These are phyloP conservation scores for Lepidium sativum DNA, from an alignment of 345 rosid genomes.

Conservation along the genomic window DNA sequence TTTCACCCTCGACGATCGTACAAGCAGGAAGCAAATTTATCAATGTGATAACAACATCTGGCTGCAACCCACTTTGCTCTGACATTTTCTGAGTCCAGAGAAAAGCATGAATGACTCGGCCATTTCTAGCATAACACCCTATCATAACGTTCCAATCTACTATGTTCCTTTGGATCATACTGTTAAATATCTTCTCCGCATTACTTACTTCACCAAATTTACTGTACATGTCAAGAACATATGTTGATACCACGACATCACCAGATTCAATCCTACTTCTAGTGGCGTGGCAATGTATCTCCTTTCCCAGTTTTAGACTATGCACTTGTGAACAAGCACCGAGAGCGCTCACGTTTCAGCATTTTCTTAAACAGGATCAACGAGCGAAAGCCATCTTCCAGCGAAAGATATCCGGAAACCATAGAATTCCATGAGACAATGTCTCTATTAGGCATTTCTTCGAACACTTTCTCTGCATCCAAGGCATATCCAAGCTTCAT, in stretches of 20 bases:
- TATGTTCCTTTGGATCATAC: constrained; percentile 33
- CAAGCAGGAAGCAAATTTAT: constrained; percentile 66
- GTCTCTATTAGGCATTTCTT: constrained; percentile 59
- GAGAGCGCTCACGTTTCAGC: constrained; percentile 35
- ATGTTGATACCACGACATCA: constrained; percentile 56
- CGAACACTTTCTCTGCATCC: constrained; percentile 55
- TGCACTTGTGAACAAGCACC: constrained; percentile 43
- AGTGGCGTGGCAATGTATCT: constrained; percentile 60
- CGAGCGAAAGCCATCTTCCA: constrained; percentile 40
- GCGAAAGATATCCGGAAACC: constrained; percentile 52
- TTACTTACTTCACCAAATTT: constrained; percentile 44
- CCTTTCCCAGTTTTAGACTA: constrained; percentile 44
- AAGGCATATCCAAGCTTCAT: constrained; percentile 40
- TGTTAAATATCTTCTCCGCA: constrained; percentile 48
- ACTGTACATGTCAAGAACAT: constrained; percentile 58
- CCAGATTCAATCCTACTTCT: constrained; percentile 33
- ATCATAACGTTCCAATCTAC: constrained; percentile 77
- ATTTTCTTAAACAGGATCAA: constrained; percentile 41
- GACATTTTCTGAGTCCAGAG: constrained; percentile 47
- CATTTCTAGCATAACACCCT: constrained; percentile 44
- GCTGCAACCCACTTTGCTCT: constrained; percentile 32
- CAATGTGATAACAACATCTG: constrained; percentile 48
- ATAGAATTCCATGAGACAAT: constrained; percentile 77
- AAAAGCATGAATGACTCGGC: constrained; percentile 33
- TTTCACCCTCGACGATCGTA: constrained; percentile 40